These are phyloP conservation scores for Chaetomidium leptoderma DNA, from an alignment of 495 filamentous ascomycete genomes.

Conservation along the genomic window DNA sequence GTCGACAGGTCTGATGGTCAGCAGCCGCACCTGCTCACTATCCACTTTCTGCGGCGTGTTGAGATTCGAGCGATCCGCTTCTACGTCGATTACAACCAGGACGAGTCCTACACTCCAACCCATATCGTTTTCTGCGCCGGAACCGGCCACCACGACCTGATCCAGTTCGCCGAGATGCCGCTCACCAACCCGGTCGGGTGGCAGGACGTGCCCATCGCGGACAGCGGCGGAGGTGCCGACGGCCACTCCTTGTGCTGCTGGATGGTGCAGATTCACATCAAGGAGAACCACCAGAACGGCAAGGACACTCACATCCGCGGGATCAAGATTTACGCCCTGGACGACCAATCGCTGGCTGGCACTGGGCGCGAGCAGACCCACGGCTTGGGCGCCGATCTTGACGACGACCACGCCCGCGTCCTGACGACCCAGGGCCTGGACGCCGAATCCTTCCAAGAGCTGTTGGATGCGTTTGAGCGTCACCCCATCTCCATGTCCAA, in stretches of 20 bases:
- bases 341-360: conserved; percentile 42
- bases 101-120: conserved; percentile 97
- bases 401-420: conserved; percentile 25
- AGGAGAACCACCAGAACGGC: conserved; percentile 98
- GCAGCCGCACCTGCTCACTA: conserved; percentile 87
- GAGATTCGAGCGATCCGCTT: conserved; percentile 77
- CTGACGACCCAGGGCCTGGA: conserved; percentile 19
- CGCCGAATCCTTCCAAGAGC: conserved; percentile 30
- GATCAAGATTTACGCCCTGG: conserved; percentile 82
- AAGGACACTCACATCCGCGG: conserved; percentile 97
- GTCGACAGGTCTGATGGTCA: conserved; percentile 73
- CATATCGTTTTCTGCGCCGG: conserved; percentile 82
- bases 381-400: conserved; percentile 5
- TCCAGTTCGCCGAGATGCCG: conserved; percentile 73
- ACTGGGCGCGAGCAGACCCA: conserved; percentile 4
- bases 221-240: conserved; percentile 57
- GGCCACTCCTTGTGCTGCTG: conserved; percentile 75
- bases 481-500: conserved; percentile 12
- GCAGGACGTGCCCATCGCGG: conserved; percentile 75
- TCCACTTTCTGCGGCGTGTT: conserved; percentile 93
- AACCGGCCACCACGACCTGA: conserved; percentile 79
- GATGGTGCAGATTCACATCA: conserved; percentile 78
- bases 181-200: conserved; percentile 81
- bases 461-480: conserved; percentile 24
- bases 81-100: conserved; percentile 82